Percentiles rank a stretch among this genome's conserved stretches.
Evolutionary conservation across 2,329 filamentous ascomycete species (phyloP).

Genomic region (Colletotrichum abscissum): DNA sequence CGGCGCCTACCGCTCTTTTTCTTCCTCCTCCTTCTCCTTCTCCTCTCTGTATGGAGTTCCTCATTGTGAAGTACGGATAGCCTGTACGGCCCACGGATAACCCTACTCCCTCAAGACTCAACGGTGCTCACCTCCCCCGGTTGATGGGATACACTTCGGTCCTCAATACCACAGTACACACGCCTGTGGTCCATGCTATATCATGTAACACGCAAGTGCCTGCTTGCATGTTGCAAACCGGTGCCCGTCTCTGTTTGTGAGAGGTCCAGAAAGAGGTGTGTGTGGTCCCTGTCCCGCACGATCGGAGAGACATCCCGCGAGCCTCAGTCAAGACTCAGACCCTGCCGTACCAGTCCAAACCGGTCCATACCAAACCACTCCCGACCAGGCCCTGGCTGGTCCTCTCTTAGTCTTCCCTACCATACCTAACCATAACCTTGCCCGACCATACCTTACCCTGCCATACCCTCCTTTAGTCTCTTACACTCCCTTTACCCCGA

Average conservation of each 20-base stretch:
- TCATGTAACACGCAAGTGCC: conserved; percentile 31
- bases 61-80: too few species aligned
- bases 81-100: background rate
- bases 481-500: conserved; percentile 19
- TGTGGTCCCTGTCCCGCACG: conserved; percentile 29
- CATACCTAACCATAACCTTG: conserved; percentile 16
- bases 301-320: conserved; percentile 32
- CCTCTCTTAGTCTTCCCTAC: background rate
- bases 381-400: conserved; percentile 8
- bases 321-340: conserved; percentile 31
- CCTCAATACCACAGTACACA: background rate
- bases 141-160: background rate
- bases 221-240: conserved; percentile 28
- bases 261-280: conserved; percentile 18
- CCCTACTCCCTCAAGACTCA: background rate
- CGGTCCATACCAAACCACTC: conserved; percentile 11
- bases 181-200: conserved; percentile 25
- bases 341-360: conserved; percentile 12
- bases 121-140: background rate
- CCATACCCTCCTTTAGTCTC: conserved; percentile 23
- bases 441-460: conserved; percentile 20
- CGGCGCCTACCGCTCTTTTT: conserved; percentile 30
- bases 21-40: background rate
- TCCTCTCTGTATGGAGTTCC: too few species aligned
- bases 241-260: conserved; percentile 16